phyloP scores from a whole-genome alignment of 2,329 filamentous ascomycete genomes.

The Colletotrichum sidae region DNA sequence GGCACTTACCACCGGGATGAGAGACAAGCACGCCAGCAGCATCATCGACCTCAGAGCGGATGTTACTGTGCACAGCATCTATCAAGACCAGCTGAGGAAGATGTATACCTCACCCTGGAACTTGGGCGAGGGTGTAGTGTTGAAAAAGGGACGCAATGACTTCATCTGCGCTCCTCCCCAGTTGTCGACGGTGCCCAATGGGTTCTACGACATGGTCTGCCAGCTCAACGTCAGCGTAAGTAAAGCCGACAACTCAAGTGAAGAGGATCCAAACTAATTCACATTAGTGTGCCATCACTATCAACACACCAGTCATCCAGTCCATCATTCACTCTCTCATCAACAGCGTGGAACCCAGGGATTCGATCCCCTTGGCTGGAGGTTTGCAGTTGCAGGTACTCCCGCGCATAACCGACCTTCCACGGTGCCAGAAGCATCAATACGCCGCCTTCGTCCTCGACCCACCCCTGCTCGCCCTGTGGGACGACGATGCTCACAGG shows the following conservation, averaged over 20 bases:
- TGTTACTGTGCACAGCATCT: slow-evolving; percentile 36
- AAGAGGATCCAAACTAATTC: not conserved
- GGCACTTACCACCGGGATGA: slow-evolving; percentile 36
- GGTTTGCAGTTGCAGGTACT: slow-evolving; percentile 73
- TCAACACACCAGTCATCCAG: slow-evolving; percentile 73
- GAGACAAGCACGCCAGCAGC: slow-evolving; percentile 35
- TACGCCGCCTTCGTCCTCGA: slow-evolving; percentile 74
- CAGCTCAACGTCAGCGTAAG: slow-evolving; percentile 65
- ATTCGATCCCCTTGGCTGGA: slow-evolving; percentile 68
- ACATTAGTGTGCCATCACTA: slow-evolving; percentile 72
- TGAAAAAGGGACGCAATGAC: slow-evolving; percentile 62
- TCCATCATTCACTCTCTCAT: slow-evolving; percentile 63
- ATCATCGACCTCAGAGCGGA: slow-evolving; percentile 35
- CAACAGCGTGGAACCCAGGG: slow-evolving; percentile 49
- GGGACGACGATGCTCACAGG: slow-evolving; percentile 71
- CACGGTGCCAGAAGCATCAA: slow-evolving; percentile 71
- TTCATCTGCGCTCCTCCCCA: slow-evolving; percentile 55
- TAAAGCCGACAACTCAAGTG: slow-evolving; percentile 15
- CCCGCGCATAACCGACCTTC: slow-evolving; percentile 66
- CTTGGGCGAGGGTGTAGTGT: slow-evolving; percentile 64
- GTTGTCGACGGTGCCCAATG: slow-evolving; percentile 52
- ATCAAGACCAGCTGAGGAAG: slow-evolving; percentile 38
- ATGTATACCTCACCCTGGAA: slow-evolving; percentile 35
- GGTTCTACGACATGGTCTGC: slow-evolving; percentile 56
- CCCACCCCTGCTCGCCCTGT: slow-evolving; percentile 68